Base-by-base conservation (phyloP, 2,329 filamentous ascomycete species). In the Clonostachys solani region DNA sequence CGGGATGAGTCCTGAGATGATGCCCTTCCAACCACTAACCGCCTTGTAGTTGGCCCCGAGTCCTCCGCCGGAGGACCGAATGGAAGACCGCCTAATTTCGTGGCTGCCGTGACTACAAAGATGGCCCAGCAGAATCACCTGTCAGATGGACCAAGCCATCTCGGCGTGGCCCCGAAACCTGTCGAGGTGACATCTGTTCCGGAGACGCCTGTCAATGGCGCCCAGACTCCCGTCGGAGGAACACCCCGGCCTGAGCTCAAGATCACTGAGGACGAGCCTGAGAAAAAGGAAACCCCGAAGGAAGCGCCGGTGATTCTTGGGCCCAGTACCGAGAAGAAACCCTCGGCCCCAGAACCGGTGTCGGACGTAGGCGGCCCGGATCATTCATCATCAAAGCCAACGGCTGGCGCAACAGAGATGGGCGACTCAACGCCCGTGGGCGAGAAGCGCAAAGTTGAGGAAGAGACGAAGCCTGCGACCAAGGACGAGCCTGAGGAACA, bases 381-480 rank as follows among this genome's bases (percentile, higher is more conserved):
- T 23, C 35, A 12, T 33, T 23, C 16, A 12, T 33, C 36, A 23
- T 29, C 15, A 16, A 43, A 23, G 17, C 13, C 34, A 19, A 40
- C 44, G 9, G 17, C 44, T 34, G n/a, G 34, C 16, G 23, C 37
- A 5, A 18, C 37, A 18, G n/a, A n/a, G 7, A 4, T 40, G 8
- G 37, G 10, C 17, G 37, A 18, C 17, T 40, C 37, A n/a, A 40
- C 12, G 16, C 33, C 40, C 15, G 40, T 52, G 2, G 59, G 60
- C 34, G 61, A 63, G 42, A 70, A 70, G 56, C 65, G 72, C 54
- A 75, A 74, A 57, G 63, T 71, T 12, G 62, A 63, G 2, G 60
- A 64, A 7, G 56, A 57, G 15, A 43, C 52, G 2, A 45, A 29
- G 23, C 9, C 47, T 34, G 52, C 23, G 23, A 5, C 23, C 23